A percentile compares a stretch with the other conserved stretches of the same genome.
Conservation (phyloP, 495 filamentous ascomycete species). For the Letharia columbiana region DNA sequence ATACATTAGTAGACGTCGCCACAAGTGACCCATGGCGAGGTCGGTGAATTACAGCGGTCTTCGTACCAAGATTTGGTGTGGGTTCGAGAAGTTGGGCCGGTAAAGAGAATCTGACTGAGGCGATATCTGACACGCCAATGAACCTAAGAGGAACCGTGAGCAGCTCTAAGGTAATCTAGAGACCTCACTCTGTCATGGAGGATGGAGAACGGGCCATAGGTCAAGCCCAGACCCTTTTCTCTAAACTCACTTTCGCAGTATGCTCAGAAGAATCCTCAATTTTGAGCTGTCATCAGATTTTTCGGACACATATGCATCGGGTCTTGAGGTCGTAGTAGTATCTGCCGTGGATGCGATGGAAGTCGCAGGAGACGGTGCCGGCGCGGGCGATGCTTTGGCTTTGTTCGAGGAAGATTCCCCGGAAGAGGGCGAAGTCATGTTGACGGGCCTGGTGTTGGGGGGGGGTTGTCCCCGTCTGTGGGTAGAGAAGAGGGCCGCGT, state of each 20-base stretch:
- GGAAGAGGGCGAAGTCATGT: conserved; percentile 25
- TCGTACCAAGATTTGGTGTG: conserved; percentile 75
- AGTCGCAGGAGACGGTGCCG: conserved; percentile 26
- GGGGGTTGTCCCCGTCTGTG: background rate
- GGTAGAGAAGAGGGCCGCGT: background rate
- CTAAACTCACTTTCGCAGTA: conserved; percentile 63
- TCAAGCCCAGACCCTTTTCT: background rate
- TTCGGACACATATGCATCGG: conserved; percentile 36
- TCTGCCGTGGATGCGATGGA: conserved; percentile 27
- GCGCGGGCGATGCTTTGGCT: conserved; percentile 23
- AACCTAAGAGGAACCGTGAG: conserved; percentile 47
- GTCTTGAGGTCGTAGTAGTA: conserved; percentile 28
- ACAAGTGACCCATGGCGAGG: background rate
- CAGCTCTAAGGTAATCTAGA: background rate
- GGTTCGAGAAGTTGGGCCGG: conserved; percentile 93
- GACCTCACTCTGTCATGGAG: background rate
- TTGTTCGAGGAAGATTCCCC: conserved; percentile 14
- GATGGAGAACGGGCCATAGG: background rate
- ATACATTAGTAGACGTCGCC: conserved; percentile 20
- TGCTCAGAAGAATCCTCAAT: conserved; percentile 72
- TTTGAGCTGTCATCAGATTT: conserved; percentile 77
- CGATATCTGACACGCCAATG: conserved; percentile 90
- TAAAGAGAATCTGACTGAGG: conserved; percentile 88
- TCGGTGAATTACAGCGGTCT: background rate
- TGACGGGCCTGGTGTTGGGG: background rate